Evolutionary conservation across 2,329 filamentous ascomycete species (phyloP).

Genomic region (Ophiostoma sp.): DNA sequence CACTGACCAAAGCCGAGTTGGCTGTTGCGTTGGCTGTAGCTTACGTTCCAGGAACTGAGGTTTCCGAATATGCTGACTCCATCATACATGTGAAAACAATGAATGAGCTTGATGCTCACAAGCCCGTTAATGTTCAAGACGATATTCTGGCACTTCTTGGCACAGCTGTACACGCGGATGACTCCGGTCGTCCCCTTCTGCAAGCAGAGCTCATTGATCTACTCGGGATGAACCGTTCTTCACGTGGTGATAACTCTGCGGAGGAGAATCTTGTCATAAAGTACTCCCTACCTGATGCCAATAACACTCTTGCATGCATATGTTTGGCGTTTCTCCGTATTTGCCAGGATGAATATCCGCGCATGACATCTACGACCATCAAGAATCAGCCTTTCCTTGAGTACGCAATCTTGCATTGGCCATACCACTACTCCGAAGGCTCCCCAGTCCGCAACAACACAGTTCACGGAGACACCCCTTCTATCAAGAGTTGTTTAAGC

Average conservation of each 20-base stretch:
- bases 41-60: background rate
- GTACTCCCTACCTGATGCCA: background rate
- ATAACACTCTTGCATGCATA: slow-evolving; percentile 2
- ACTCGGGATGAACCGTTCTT: background rate
- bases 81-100: background rate
- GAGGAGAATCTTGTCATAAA: background rate
- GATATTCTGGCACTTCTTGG: background rate
- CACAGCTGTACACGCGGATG: background rate
- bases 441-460: background rate
- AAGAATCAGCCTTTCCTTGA: background rate
- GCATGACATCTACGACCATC: background rate
- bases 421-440: background rate
- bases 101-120: background rate
- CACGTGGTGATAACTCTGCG: too few relatives aligned
- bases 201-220: slow-evolving; percentile 6
- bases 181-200: background rate
- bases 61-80: background rate
- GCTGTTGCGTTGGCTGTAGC: background rate
- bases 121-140: background rate
- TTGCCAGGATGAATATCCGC: background rate
- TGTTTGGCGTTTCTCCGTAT: background rate
- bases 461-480: background rate
- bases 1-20: background rate
- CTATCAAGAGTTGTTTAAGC: background rate
- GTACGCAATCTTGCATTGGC: background rate